Base-by-base conservation (phyloP, 1,284 basidiomycete species). In the Ustilago loliicola region DNA sequence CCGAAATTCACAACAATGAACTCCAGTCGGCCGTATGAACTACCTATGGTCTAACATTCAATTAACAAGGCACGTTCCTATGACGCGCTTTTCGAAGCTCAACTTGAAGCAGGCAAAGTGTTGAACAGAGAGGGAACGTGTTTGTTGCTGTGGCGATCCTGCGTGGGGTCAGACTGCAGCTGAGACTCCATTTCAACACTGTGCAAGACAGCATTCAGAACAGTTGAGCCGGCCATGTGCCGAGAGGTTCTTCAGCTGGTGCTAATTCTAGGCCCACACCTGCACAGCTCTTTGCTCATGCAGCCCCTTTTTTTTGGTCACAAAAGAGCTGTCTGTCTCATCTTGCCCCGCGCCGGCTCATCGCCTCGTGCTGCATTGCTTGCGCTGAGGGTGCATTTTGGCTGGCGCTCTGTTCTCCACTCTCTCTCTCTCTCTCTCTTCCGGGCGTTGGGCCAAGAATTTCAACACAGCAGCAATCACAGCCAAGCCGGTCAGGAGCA, bases 201-300 rank as follows among this genome's bases (percentile, higher is more conserved):
- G 7, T 8, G n/a, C n/a, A n/a, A n/a, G 7, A 21, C 42, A 45
- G 42, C 36, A 38, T 25, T 50, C 2, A 23, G 6, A 50, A 15
- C 25, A 50, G 48, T 27, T 29, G 48, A 50, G 48, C 48, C 48
- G 48, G 48, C 27, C 23, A 50, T 27, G 48, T 17, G 27, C 48
- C 25, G 48, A 29, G 15, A 25, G 15, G 25, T 25, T 29, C 42
- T 13, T 27, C 19, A n/a, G n/a, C n/a, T n/a, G n/a, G 6, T 50
- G 48, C 48, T 50, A 50, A 50, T 15, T 50, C 48, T 50, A 25
- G 48, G 13, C 48, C 9, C 25, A 17, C 9, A 11, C 25, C 15
- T 17, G 48, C 48, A 50, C 48, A 50, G 48, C 48, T 27, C 48
- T 50, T 50, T 50, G 48, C 48, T 50, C 48, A 29, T 50, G 48